Evolutionary conservation across 139 green algal species (phyloP).

Genomic region (Astrephomene gubernaculifera): DNA sequence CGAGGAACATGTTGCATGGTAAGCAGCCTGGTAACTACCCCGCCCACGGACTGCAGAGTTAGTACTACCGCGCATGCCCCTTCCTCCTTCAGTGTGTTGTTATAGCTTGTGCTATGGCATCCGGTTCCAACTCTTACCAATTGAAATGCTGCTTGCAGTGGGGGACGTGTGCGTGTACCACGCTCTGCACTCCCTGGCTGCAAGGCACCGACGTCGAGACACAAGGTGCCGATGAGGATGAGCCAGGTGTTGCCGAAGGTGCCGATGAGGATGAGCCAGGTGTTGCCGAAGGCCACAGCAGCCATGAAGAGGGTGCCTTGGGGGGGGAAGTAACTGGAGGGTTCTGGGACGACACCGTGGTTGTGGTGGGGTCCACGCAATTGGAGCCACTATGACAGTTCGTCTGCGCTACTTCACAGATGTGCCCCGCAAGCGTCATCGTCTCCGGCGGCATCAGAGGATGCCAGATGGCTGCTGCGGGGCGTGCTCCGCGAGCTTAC

Average conservation of each 20-base stretch:
- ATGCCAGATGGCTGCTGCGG: constrained; percentile 28
- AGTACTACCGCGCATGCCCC: too few species aligned
- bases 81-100: too few species aligned
- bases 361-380: not conserved
- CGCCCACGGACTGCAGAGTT: too few species aligned
- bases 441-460: constrained; percentile 24
- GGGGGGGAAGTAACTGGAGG: too few species aligned
- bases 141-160: constrained; percentile 51
- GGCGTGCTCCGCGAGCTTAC: too few species aligned
- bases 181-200: not conserved
- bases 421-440: constrained; percentile 30
- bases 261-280: too few species aligned
- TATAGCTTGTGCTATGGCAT: not conserved
- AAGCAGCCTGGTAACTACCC: too few species aligned
- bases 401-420: not conserved
- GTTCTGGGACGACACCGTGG: not conserved
- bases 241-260: too few species aligned
- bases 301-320: too few species aligned
- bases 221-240: too few species aligned
- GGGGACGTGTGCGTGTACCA: constrained; percentile 32
- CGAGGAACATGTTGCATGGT: not conserved
- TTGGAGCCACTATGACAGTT: not conserved
- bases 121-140: constrained; percentile 53
- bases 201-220: too few species aligned
- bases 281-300: too few species aligned